Percentiles rank a stretch among this genome's conserved stretches.
Conservation (phyloP, 2,329 filamentous ascomycete genomes). For the Dactylella cylindrospora region DNA sequence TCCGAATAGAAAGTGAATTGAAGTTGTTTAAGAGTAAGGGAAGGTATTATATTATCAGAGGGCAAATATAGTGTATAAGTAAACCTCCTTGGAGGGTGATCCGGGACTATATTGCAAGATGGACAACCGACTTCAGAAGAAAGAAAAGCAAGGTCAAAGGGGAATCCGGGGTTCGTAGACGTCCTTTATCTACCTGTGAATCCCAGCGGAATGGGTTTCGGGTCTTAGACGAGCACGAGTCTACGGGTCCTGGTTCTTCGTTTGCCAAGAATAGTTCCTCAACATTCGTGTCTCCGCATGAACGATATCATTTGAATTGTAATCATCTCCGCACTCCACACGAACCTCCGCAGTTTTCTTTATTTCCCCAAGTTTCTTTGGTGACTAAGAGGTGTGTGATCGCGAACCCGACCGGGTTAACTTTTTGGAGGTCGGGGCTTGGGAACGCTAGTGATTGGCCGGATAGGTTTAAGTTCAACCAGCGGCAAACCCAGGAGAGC, state of each 20-base stretch:
- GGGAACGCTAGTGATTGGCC: constrained; percentile 20
- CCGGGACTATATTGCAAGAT: constrained; percentile 14
- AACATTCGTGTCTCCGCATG: constrained; percentile 5
- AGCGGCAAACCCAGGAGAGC: constrained; percentile 9
- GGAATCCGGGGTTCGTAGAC: constrained; percentile 34
- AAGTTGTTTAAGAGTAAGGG: too few relatives aligned
- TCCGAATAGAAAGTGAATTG: too few relatives aligned
- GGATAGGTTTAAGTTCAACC: constrained; percentile 22
- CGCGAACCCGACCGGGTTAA: constrained; percentile 19
- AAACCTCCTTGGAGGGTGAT: constrained; percentile 39
- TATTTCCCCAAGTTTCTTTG: constrained; percentile 17
- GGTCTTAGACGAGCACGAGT: too few relatives aligned
- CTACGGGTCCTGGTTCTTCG: constrained; percentile 6
- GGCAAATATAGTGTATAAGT: constrained; percentile 31
- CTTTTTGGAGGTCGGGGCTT: constrained; percentile 2
- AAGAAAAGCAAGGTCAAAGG: constrained; percentile 10
- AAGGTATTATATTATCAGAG: too few relatives aligned
- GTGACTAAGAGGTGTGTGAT: constrained; percentile 10
- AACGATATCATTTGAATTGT: background rate
- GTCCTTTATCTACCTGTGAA: constrained; percentile 43
- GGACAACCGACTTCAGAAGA: too few relatives aligned
- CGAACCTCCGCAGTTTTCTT: constrained; percentile 33
- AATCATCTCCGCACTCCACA: constrained; percentile 24
- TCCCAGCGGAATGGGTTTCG: constrained; percentile 24
- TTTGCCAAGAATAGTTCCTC: constrained; percentile 7